A percentile compares a stretch with the other conserved stretches of the same genome.
phyloP scores from a whole-genome alignment of 805 yeast genomes.

The Lachancea nothofagi region DNA sequence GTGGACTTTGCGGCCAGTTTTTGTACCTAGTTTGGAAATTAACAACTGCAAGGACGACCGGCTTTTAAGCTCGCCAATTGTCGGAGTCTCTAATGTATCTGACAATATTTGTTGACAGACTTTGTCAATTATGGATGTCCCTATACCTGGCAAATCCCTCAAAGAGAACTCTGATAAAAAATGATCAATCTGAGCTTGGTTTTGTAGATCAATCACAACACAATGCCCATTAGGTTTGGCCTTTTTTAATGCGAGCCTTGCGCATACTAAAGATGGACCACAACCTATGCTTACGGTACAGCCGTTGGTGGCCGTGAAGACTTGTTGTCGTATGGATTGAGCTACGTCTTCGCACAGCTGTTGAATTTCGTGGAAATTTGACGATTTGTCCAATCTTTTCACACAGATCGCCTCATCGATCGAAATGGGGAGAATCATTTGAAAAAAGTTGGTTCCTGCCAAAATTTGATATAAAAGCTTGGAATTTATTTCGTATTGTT shows the following conservation, averaged over 20 bases:
- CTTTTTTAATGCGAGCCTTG: constrained; percentile 62
- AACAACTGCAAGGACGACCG: constrained; percentile 37
- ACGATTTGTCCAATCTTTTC: constrained; percentile 9
- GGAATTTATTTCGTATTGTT: constrained; percentile 62
- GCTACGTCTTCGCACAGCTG: constrained; percentile 26
- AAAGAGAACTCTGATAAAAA: constrained; percentile 28
- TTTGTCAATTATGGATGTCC: constrained; percentile 30
- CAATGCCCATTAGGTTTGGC: constrained; percentile 79
- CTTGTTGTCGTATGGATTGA: constrained; percentile 35
- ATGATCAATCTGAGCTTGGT: constrained; percentile 34
- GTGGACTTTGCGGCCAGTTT: constrained; percentile 60
- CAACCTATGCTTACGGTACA: constrained; percentile 79
- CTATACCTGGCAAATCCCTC: constrained; percentile 57
- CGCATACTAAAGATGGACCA: constrained; percentile 67
- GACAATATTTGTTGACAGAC: constrained; percentile 14
- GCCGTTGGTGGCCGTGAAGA: constrained; percentile 40
- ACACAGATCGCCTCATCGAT: constrained; percentile 78
- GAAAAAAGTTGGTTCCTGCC: constrained; percentile 20
- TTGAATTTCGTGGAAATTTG: constrained; percentile 25
- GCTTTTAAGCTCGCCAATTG: constrained; percentile 37
- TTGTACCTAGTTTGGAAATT: constrained; percentile 51
- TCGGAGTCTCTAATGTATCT: constrained; percentile 3
- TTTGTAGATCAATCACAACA: constrained; percentile 35
- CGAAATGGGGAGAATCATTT: constrained; percentile 72
- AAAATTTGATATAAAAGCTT: constrained; percentile 58